Evolutionary conservation across 1,284 basidiomycete genomes (phyloP).

Genomic region (Psilocybe mexicana): DNA sequence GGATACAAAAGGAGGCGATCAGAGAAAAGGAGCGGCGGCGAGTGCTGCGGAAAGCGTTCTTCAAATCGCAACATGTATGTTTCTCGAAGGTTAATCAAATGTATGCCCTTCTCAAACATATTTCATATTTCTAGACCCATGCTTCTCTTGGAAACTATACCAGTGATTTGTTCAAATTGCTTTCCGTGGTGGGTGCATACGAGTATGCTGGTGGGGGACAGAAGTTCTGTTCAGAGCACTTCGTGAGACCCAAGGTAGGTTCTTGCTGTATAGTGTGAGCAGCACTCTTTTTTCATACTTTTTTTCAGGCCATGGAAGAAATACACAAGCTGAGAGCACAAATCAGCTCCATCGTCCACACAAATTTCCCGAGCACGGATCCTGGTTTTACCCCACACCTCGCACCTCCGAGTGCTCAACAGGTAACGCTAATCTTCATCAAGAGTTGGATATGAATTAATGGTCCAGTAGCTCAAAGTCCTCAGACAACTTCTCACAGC

Average conservation of each 20-base stretch:
- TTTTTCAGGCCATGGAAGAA: conserved; percentile 91
- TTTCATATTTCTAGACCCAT: conserved; percentile 56
- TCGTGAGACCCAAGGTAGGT: conserved; percentile 86
- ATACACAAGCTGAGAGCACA: conserved; percentile 96
- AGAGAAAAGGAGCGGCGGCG: conserved; percentile 71
- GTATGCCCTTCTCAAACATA: conserved; percentile 12
- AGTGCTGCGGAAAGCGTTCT: conserved; percentile 72
- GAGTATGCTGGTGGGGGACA: conserved; percentile 84
- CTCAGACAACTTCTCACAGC: conserved; percentile 88
- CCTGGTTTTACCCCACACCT: conserved; percentile 62
- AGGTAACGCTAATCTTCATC: conserved; percentile 45
- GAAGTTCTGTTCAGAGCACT: conserved; percentile 87
- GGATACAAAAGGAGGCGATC: conserved; percentile 60
- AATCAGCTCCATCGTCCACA: conserved; percentile 79
- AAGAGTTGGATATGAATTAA: conserved; percentile 3
- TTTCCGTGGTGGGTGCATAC: conserved; percentile 95
- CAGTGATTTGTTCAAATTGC: conserved; percentile 87
- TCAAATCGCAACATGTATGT: conserved; percentile 79
- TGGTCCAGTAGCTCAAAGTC: conserved; percentile 74
- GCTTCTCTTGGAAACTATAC: conserved; percentile 79
- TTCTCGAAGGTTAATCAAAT: not conserved
- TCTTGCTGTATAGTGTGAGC: not conserved
- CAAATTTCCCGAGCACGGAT: conserved; percentile 65
- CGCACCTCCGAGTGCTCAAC: conserved; percentile 70
- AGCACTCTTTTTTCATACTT: not conserved